Base-by-base conservation (phyloP, 768 basidiomycete genomes). In the Trichaptum fuscoviolaceum region DNA sequence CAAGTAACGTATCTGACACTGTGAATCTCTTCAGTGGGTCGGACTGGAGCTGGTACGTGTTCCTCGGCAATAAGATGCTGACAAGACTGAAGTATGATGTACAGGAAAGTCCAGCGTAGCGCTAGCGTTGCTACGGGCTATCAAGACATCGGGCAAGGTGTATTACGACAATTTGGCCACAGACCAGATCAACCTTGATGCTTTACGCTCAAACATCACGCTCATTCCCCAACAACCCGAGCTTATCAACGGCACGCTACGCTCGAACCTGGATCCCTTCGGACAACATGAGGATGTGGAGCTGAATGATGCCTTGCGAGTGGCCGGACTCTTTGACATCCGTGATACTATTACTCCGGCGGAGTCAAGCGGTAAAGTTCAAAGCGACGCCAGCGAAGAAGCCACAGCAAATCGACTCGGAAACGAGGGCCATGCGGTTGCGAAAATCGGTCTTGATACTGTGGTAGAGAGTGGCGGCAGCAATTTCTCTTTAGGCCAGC, bases 241-340 rank as follows among this genome's bases (percentile, higher is more conserved):
- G 25, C 72, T 82, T 1, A 69, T 82, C n/a, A 78, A 77, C 24
- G 83, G 83, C 1, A 77, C 77, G 20, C 70, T 84, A 42, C 77
- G 83, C 34, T 75, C 79, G 66, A 83, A 83, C 68, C 73, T 84
- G 6, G 83, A 84, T 71, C 81, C 82, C 0, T 84, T 82, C 65
- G 76, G 73, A 10, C 78, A 83, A 66, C 78, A 81, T 65, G 80
- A 82, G 59, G 83, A 84, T 66, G 72, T 75, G 1, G 75, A 73
- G 2, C 71, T 81, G 27, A 76, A 79, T 58, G 74, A 74, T 26
- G 79, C 79, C 10, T 65, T 81, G 34, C 74, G 77, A 10, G 74
- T 83, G 7, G 76, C 79, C 7, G 80, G 80, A 7, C 73, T 77
- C 1, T 76, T 73, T 61, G 66, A 30, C 8, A 30, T 30, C 30